phyloP scores from a whole-genome alignment of 768 basidiomycete species.

The Suillus americanus region DNA sequence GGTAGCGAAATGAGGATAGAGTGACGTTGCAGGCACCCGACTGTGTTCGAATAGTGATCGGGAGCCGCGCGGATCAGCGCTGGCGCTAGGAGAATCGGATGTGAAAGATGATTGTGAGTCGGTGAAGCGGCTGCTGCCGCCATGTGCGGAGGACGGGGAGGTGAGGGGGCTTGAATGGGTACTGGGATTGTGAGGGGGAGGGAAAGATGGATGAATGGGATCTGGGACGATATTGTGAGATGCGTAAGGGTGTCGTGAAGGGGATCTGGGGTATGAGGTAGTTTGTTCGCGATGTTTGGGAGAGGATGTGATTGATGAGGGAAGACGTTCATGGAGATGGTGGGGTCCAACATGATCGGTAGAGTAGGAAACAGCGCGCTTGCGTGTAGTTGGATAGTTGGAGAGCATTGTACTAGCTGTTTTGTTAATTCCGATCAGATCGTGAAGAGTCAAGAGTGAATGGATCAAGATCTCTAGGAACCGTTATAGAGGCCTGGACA shows the following conservation, averaged over 20 bases:
- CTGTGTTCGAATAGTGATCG: conserved; percentile 18
- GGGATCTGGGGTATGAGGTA: conserved; percentile 15
- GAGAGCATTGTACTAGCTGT: conserved; percentile 16
- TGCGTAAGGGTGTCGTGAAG: conserved; percentile 14
- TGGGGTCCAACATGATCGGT: conserved; percentile 14
- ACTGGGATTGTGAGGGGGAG: conserved; percentile 11
- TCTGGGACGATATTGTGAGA: conserved; percentile 4
- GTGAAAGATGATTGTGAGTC: conserved; percentile 24
- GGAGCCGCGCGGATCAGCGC: conserved; percentile 4
- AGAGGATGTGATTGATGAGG: not conserved
- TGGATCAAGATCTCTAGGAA: conserved; percentile 1
- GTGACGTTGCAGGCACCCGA: conserved; percentile 10
- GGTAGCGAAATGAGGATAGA: conserved; percentile 1
- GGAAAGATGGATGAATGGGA: not conserved
- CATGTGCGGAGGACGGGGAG: conserved; percentile 23
- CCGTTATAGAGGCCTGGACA: conserved; percentile 14
- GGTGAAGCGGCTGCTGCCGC: conserved; percentile 15
- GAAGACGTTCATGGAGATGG: conserved; percentile 5
- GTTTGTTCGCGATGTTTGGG: conserved; percentile 1
- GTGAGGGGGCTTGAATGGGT: conserved; percentile 26
- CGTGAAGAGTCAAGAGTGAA: not conserved
- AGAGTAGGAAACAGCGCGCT: conserved; percentile 20
- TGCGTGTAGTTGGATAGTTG: conserved; percentile 2
- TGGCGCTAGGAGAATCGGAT: conserved; percentile 22
- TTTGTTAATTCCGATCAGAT: no score